A percentile compares a stretch with the other conserved stretches of the same genome.
These are phyloP conservation scores for Teunomyces aglyptinius DNA, from an alignment of 805 yeast species.

Conservation along the genomic window DNA sequence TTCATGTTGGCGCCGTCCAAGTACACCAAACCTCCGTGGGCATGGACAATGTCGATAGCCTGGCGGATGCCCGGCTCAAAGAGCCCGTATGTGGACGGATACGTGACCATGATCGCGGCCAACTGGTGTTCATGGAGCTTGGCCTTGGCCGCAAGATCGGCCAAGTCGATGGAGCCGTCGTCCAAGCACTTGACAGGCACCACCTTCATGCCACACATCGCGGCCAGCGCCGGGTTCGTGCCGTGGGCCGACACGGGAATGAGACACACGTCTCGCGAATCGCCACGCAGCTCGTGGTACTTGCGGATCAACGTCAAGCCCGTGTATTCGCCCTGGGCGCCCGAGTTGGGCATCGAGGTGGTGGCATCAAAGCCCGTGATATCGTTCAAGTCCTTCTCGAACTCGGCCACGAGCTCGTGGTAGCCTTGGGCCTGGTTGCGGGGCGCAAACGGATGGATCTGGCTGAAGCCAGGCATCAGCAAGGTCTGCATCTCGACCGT, in stretches of 20 bases:
- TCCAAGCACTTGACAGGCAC: slow-evolving; percentile 84
- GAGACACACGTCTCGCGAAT: slow-evolving; percentile 79
- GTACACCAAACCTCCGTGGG: slow-evolving; percentile 91
- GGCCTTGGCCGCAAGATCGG: slow-evolving; percentile 72
- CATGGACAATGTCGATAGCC: slow-evolving; percentile 84
- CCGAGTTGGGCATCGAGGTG: slow-evolving; percentile 94
- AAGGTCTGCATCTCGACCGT: slow-evolving; percentile 94
- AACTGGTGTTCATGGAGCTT: slow-evolving; percentile 62
- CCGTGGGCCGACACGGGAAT: slow-evolving; percentile 99
- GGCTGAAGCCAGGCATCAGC: slow-evolving; percentile 89
- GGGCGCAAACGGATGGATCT: slow-evolving; percentile 93
- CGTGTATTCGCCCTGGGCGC: slow-evolving; percentile 98
- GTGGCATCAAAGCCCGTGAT: slow-evolving; percentile 93
- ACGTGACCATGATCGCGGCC: slow-evolving; percentile 94
- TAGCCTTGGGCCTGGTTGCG: slow-evolving; percentile 86
- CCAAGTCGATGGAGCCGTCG: slow-evolving; percentile 84
- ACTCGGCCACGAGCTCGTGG: slow-evolving; percentile 65
- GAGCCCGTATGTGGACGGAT: slow-evolving; percentile 95
- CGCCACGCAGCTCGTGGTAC: slow-evolving; percentile 69
- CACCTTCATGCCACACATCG: slow-evolving; percentile 94
- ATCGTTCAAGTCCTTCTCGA: slow-evolving; percentile 81
- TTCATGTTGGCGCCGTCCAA: slow-evolving; percentile 99
- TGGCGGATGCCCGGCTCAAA: slow-evolving; percentile 87
- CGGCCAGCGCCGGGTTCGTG: slow-evolving; percentile 97
- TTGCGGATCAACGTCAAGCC: slow-evolving; percentile 85